Percentiles rank a stretch among this genome's conserved stretches.
Conservation (phyloP, 2,329 filamentous ascomycete species). For the Samsoniella hepiali region DNA sequence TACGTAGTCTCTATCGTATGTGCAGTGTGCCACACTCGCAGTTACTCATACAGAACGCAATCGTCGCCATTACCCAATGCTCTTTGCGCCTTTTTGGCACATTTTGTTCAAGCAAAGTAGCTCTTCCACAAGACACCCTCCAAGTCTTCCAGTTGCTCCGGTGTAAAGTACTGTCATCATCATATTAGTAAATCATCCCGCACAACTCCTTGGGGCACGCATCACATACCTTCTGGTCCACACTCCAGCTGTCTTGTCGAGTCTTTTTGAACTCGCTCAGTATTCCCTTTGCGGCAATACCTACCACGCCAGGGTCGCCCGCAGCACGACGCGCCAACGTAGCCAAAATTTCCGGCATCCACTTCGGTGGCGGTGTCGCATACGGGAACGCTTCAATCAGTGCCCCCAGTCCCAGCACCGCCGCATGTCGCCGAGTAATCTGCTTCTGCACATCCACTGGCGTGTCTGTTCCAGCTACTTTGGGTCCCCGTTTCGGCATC, state of each 20-base stretch:
- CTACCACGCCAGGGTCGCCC: conserved; percentile 85
- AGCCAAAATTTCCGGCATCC: conserved; percentile 92
- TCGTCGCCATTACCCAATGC: not conserved
- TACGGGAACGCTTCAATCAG: conserved; percentile 96
- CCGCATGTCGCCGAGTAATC: conserved; percentile 80
- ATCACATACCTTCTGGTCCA: conserved; percentile 87
- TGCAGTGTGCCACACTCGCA: not conserved
- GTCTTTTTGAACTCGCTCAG: conserved; percentile 99
- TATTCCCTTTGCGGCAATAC: conserved; percentile 91
- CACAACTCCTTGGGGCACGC: not conserved
- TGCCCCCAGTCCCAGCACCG: conserved; percentile 85
- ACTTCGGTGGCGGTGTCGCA: conserved; percentile 81
- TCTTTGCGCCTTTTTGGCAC: not conserved
- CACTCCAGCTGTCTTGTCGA: conserved; percentile 95
- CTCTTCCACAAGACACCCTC: conserved; percentile 99
- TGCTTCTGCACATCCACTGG: conserved; percentile 70
- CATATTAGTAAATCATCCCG: conserved; percentile 27
- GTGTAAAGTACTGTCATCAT: conserved; percentile 66
- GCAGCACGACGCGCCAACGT: conserved; percentile 81
- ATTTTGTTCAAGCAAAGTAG: conserved; percentile 68
- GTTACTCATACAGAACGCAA: not conserved
- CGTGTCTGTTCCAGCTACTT: conserved; percentile 63
- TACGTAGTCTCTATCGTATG: not conserved
- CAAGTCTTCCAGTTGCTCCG: conserved; percentile 89
- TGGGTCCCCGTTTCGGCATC: conserved; percentile 69